These are phyloP conservation scores for Phialophora verrucosa DNA, from an alignment of 2,329 filamentous ascomycete genomes.

Conservation along the genomic window DNA sequence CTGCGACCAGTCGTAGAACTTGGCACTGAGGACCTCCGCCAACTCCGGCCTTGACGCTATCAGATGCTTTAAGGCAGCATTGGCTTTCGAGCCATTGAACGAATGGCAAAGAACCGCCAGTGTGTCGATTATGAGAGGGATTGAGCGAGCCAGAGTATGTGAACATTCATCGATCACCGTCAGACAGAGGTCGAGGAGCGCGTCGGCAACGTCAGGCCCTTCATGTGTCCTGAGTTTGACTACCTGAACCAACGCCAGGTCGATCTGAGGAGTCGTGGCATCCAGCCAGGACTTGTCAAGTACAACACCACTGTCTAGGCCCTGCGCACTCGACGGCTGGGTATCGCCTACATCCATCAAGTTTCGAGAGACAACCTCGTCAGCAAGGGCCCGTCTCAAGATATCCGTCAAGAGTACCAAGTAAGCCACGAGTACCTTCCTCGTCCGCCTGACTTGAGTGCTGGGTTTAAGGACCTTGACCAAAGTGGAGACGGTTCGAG, in stretches of 20 bases:
- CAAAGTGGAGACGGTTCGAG: conserved; percentile 82
- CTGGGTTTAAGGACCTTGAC: conserved; percentile 75
- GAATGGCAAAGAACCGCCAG: conserved; percentile 70
- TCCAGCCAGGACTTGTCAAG: conserved; percentile 71
- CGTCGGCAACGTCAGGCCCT: conserved; percentile 69
- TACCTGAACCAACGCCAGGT: conserved; percentile 78
- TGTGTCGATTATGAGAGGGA: conserved; percentile 77
- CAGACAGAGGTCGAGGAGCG: conserved; percentile 74
- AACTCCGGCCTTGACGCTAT: conserved; percentile 67
- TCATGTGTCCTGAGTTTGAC: conserved; percentile 76
- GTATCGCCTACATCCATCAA: not conserved
- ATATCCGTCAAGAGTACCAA: conserved; percentile 63
- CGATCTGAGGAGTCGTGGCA: conserved; percentile 80
- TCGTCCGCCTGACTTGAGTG: conserved; percentile 64
- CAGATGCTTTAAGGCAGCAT: conserved; percentile 62
- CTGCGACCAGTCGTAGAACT: conserved; percentile 79
- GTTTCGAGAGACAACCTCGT: conserved; percentile 45
- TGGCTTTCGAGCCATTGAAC: conserved; percentile 51
- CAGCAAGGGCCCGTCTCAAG: conserved; percentile 54
- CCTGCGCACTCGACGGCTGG: conserved; percentile 33
- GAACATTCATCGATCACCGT: conserved; percentile 79
- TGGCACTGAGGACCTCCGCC: conserved; percentile 68
- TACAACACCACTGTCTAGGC: conserved; percentile 44
- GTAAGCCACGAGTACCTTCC: conserved; percentile 67
- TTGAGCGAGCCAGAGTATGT: conserved; percentile 70